Evolutionary conservation across 78 protist species (phyloP).

Genomic region (Dictyostelium discoideum): dicty_2.7 NC_007090.3:3673001-3673500

Average conservation of each 20-base stretch:
- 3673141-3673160: conserved; percentile 27
- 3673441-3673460: no score
- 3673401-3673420: conserved; percentile 42
- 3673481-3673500: no score
- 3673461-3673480: no score
- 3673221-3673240: conserved; percentile 97
- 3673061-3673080: not conserved
- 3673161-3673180: conserved; percentile 82
- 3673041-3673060: not conserved
- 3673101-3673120: not conserved
- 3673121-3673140: not conserved
- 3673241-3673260: conserved; percentile 92
- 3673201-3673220: conserved; percentile 92
- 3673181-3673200: conserved; percentile 71
- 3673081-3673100: not conserved
- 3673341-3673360: conserved; percentile 92
- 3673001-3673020: not conserved
- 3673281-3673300: conserved; percentile 55
- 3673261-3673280: conserved; percentile 91
- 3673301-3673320: conserved; percentile 79
- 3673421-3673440: no score
- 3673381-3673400: conserved; percentile 77
- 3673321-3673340: conserved; percentile 39
- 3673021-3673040: not conserved
- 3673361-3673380: conserved; percentile 91